Percentiles rank a stretch among this genome's conserved stretches.
These are phyloP conservation scores for Cyberlindnera nakhonratchasimensis DNA, from an alignment of 805 yeast genomes.

Conservation along the genomic window DNA sequence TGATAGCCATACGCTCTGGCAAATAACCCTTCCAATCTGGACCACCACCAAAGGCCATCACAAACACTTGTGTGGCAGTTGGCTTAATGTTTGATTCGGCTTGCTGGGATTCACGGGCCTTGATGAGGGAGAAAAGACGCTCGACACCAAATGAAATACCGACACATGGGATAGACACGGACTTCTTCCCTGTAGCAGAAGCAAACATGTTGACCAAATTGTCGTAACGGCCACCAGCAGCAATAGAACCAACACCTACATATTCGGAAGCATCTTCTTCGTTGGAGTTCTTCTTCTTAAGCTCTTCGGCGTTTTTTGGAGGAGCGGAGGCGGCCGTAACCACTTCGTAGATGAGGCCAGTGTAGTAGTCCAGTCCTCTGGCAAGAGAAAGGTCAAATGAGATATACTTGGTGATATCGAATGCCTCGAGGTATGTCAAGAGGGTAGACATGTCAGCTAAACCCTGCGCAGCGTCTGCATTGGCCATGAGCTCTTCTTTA, in stretches of 20 bases:
- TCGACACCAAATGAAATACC: conserved; percentile 98
- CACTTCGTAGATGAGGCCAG: conserved; percentile 95
- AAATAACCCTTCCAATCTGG: conserved; percentile 92
- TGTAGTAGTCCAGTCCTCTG: conserved; percentile 95
- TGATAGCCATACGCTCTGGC: conserved; percentile 84
- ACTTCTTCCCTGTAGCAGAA: conserved; percentile 73
- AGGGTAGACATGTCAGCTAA: conserved; percentile 72
- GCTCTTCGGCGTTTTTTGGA: conserved; percentile 71
- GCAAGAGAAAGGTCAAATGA: conserved; percentile 94
- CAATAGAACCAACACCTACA: conserved; percentile 97
- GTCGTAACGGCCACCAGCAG: conserved; percentile 99
- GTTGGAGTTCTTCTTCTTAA: conserved; percentile 45
- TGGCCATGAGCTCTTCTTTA: conserved; percentile 56
- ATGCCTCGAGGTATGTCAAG: conserved; percentile 78
- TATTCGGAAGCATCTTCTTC: conserved; percentile 94
- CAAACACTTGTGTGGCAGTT: conserved; percentile 85
- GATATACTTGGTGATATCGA: conserved; percentile 61
- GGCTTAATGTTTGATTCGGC: conserved; percentile 59
- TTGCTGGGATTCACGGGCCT: conserved; percentile 63
- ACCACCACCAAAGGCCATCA: conserved; percentile 99
- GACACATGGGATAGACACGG: conserved; percentile 86
- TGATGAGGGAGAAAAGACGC: conserved; percentile 85
- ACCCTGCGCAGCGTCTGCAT: conserved; percentile 77
- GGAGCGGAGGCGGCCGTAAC: conserved; percentile 97
- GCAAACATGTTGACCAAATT: conserved; percentile 95